Percentiles rank a stretch among this genome's conserved stretches.
These are phyloP conservation scores for Brassica carinata DNA, from an alignment of 345 rosid species.

Conservation along the genomic window DNA sequence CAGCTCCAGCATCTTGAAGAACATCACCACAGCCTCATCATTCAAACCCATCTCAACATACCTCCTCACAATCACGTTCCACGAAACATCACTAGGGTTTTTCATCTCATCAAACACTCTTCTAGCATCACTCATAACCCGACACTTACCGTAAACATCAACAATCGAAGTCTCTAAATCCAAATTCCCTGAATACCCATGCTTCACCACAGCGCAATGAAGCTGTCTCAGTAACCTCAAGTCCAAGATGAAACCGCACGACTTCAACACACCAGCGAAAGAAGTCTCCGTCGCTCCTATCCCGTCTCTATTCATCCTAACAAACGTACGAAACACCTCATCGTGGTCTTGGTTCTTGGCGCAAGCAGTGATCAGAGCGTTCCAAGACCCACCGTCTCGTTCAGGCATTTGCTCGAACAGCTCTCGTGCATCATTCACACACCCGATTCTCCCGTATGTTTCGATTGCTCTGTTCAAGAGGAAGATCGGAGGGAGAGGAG, in stretches of 20 bases:
- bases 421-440: conserved; percentile 57
- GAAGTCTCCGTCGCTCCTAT: conserved; percentile 60
- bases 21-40: conserved; percentile 63
- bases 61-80: conserved; percentile 88
- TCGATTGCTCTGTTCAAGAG: conserved; percentile 76
- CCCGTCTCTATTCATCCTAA: conserved; percentile 56
- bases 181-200: conserved; percentile 59
- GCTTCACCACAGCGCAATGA: conserved; percentile 60
- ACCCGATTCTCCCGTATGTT: conserved; percentile 59
- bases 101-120: conserved; percentile 72
- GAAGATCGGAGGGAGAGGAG: conserved; percentile 55
- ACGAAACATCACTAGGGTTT: conserved; percentile 66
- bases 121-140: conserved; percentile 64
- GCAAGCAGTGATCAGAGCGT: conserved; percentile 69
- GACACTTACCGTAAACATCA: conserved; percentile 79
- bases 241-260: conserved; percentile 53
- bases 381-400: conserved; percentile 96
- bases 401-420: conserved; percentile 85
- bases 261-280: conserved; percentile 55
- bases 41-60: conserved; percentile 68
- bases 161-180: conserved; percentile 76
- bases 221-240: conserved; percentile 54
- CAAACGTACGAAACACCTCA: conserved; percentile 52
- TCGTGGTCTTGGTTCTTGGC: conserved; percentile 39
- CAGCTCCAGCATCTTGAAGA: conserved; percentile 55